phyloP scores from a whole-genome alignment of 2,329 filamentous ascomycete species.

The Cercospora beticola region DNA sequence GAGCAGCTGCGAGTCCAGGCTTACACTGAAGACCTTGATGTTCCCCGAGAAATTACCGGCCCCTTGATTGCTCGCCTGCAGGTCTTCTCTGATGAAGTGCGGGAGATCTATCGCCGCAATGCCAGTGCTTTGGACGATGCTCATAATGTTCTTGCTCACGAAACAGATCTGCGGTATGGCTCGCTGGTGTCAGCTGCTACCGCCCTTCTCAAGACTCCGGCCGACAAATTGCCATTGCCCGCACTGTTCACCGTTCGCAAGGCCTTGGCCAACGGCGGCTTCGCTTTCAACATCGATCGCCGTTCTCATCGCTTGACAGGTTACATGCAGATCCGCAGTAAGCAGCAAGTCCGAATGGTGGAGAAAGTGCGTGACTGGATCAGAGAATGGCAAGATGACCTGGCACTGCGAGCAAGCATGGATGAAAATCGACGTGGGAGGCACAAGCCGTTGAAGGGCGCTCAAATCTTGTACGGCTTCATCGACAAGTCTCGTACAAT shows the following conservation, averaged over 20 bases:
- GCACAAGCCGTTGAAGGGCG: slow-evolving; percentile 24
- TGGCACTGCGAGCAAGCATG: slow-evolving; percentile 36
- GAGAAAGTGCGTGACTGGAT: slow-evolving; percentile 53
- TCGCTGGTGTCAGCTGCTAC: slow-evolving; percentile 50
- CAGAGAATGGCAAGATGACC: slow-evolving; percentile 54
- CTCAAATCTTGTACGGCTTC: slow-evolving; percentile 40
- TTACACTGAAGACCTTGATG: slow-evolving; percentile 40
- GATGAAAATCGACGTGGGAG: slow-evolving; percentile 13
- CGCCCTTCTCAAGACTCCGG: slow-evolving; percentile 39
- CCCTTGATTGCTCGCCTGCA: slow-evolving; percentile 47
- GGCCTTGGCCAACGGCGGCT: slow-evolving; percentile 59
- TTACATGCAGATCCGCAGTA: slow-evolving; percentile 64
- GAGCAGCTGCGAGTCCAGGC: slow-evolving; percentile 39
- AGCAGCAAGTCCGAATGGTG: slow-evolving; percentile 55
- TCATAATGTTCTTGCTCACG: slow-evolving; percentile 49
- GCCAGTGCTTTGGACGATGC: slow-evolving; percentile 51
- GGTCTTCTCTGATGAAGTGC: slow-evolving; percentile 46
- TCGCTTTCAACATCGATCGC: slow-evolving; percentile 59
- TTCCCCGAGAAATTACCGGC: slow-evolving; percentile 49
- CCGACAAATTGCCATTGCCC: slow-evolving; percentile 32
- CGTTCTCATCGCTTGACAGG: slow-evolving; percentile 53
- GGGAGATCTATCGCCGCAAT: slow-evolving; percentile 50
- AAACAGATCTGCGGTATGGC: slow-evolving; percentile 47
- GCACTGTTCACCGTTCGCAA: slow-evolving; percentile 69
- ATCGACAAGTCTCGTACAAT: slow-evolving; percentile 43